A percentile compares a stretch with the other conserved stretches of the same genome.
Evolutionary conservation across 192 early-diverging fungal species (phyloP).

Genomic region (Umbelopsis sp.): DNA sequence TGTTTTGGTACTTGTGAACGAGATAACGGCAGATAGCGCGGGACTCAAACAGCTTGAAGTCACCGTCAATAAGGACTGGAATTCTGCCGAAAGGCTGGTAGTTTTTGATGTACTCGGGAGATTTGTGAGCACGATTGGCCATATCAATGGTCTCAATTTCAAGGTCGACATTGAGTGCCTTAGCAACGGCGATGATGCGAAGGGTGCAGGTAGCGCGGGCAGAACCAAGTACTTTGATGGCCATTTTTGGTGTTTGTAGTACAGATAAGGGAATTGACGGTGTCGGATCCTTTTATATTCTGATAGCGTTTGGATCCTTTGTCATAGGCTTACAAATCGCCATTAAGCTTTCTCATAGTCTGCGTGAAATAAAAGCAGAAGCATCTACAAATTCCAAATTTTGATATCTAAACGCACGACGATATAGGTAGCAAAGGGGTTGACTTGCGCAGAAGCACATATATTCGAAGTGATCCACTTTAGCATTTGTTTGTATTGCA

Average conservation of each 20-base stretch:
- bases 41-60: conserved; percentile 39
- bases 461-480: no score
- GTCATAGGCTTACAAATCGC: no score
- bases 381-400: no score
- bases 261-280: neutral
- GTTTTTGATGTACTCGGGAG: conserved; percentile 28
- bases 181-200: conserved; percentile 26
- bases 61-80: conserved; percentile 44
- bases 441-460: no score
- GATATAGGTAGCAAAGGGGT: no score
- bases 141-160: conserved; percentile 35
- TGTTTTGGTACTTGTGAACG: conserved; percentile 28
- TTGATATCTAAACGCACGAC: no score
- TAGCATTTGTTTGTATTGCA: no score
- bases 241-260: neutral
- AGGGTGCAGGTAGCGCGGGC: conserved; percentile 31
- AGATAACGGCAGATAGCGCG: conserved; percentile 46
- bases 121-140: conserved; percentile 39
- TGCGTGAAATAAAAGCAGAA: no score
- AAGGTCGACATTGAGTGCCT: conserved; percentile 40
- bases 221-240: conserved; percentile 31
- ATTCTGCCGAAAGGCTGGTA: conserved; percentile 49
- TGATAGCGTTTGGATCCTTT: neutral
- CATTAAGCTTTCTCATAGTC: no score
- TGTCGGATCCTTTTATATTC: neutral